Evolutionary conservation across 2,329 filamentous ascomycete species (phyloP), one percentile per base, ranked within the genome.

Genomic region (Neocucurbitaria cava): DNA sequence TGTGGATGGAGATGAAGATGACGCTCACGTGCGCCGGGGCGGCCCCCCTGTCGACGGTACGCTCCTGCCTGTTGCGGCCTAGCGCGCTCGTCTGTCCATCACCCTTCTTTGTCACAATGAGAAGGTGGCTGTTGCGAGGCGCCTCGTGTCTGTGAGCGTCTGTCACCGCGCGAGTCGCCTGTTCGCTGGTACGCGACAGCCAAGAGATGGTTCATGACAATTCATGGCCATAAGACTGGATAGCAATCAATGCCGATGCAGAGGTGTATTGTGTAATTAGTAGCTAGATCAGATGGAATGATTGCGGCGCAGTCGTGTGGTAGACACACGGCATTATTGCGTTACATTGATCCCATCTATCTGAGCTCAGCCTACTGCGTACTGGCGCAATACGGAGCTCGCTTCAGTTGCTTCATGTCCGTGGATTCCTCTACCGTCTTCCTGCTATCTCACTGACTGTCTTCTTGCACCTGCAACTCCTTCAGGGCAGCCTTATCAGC

Each of bases 11-110:
- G 42, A 61, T 64, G 54, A 54, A 51, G 54, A 56, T 48, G 44
- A 47, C 26, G 42, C 63, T 64, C 61, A 66, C 61, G 61, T 61
- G 59, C 48, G 43, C 39, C 54, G 46, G 35, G 53, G n/a, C 39
- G 38, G n/a, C 39, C 56, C 46, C 26, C 21, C 35, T 17, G 38
- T 20, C 36, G 33, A 28, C 21, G 8, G 7, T 21, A 24, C 42
- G 38, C 57, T 61, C 62, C 62, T 65, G 46, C 62, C 58, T 28
- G n/a, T 18, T 51, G 18, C 10, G 49, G 54, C 21, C 33, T 56
- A 52, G 58, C 21, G 21, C 40, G 41, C 40, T 50, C 58, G 54
- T 52, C 47, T 64, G 41, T 51, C 38, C 35, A 41, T 51, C 40
- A 18, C 48, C 38, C 21, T 46, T 50, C 54, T 56, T 63, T 56